Evolutionary conservation across 441 rosid species (phyloP).

Genomic region (Kokia cookei): DNA sequence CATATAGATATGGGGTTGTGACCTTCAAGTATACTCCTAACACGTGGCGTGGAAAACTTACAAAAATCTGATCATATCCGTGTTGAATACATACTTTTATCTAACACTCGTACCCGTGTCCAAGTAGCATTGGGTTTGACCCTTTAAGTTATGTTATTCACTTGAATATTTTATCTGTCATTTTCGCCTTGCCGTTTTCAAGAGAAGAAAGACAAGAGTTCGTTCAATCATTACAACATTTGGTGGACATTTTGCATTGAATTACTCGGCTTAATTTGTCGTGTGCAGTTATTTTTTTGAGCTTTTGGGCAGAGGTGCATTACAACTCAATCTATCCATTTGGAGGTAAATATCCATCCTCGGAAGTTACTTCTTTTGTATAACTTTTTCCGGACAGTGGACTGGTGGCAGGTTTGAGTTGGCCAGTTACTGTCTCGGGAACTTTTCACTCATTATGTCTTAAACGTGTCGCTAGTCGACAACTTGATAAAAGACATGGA

Average conservation of each 20-base stretch:
- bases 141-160: background rate
- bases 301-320: conserved; percentile 76
- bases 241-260: background rate
- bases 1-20: background rate
- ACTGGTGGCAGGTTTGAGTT: background rate
- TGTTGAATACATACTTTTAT: too few species aligned
- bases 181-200: background rate
- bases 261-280: background rate
- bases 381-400: background rate
- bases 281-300: conserved; percentile 51
- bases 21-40: too few species aligned
- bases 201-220: background rate
- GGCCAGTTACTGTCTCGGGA: background rate
- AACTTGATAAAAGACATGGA: background rate
- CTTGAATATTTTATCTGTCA: background rate
- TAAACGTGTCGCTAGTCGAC: background rate
- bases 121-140: background rate
- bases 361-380: background rate
- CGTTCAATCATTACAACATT: background rate
- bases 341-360: conserved; percentile 32
- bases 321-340: conserved; percentile 55
- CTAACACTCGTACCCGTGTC: background rate
- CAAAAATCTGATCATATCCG: too few species aligned
- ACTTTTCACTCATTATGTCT: background rate
- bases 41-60: too few species aligned